Conservation (phyloP, 2,329 filamentous ascomycete species). For the Nigrograna mackinnonii region DNA sequence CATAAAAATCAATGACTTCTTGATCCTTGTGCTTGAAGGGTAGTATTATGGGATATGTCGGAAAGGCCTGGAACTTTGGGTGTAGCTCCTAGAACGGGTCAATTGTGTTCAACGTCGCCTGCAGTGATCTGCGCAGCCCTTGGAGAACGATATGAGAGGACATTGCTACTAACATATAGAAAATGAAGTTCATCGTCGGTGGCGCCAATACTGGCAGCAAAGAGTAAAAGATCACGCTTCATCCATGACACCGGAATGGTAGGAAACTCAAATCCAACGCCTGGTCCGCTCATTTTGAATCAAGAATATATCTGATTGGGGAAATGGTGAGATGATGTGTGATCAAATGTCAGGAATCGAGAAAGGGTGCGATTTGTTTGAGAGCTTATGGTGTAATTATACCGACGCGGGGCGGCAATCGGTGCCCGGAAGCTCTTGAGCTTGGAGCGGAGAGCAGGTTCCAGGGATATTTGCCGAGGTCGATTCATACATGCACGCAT, state of each 20-base stretch:
- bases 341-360: background rate
- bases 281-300: constrained; percentile 47
- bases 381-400: too few relatives aligned
- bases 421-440: constrained; percentile 17
- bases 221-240: constrained; percentile 86
- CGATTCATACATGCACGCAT: constrained; percentile 22
- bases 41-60: constrained; percentile 83
- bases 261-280: constrained; percentile 79
- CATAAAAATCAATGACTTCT: constrained; percentile 86
- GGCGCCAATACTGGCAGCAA: constrained; percentile 85
- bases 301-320: too few relatives aligned
- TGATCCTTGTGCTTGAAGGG: constrained; percentile 78
- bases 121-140: too few relatives aligned
- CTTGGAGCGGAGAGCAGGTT: constrained; percentile 25
- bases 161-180: constrained; percentile 69
- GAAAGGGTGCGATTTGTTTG: constrained; percentile 1
- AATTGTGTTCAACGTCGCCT: background rate
- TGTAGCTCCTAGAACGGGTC: constrained; percentile 71
- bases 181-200: constrained; percentile 87
- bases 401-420: constrained; percentile 30
- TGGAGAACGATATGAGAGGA: too few relatives aligned
- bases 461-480: constrained; percentile 40
- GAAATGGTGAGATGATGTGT: background rate
- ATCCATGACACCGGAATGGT: constrained; percentile 77
- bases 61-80: constrained; percentile 84